These are phyloP conservation scores for Vitis labrusca DNA, from an alignment of 164 flowering plant genomes.

Conservation along the genomic window DNA sequence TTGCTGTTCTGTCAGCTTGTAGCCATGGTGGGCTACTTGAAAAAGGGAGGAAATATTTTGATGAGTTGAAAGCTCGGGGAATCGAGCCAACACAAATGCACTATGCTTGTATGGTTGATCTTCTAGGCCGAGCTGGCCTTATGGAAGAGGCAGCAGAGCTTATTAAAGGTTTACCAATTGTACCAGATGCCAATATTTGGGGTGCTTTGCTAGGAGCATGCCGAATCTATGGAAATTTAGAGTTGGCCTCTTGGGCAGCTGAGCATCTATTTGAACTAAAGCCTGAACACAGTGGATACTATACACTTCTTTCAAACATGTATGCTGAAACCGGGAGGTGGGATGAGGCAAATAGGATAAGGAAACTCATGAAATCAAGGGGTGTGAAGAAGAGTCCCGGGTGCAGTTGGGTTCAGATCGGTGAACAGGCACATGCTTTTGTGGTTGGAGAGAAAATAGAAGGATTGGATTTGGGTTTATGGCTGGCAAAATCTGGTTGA, in stretches of 20 bases:
- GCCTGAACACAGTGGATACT: constrained; percentile 28
- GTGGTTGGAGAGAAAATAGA: constrained; percentile 19
- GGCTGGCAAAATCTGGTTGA: constrained; percentile 10
- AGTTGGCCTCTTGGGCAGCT: constrained; percentile 29
- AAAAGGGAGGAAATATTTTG: constrained; percentile 23
- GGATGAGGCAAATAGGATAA: constrained; percentile 24
- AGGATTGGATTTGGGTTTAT: constrained; percentile 6
- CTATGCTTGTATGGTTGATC: constrained; percentile 37
- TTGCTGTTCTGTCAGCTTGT: constrained; percentile 30
- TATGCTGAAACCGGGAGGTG: constrained; percentile 33
- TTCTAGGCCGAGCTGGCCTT: constrained; percentile 34
- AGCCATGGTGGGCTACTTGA: constrained; percentile 35
- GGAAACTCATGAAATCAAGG: constrained; percentile 29
- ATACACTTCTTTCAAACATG: constrained; percentile 29
- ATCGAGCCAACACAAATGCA: constrained; percentile 23
- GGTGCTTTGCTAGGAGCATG: constrained; percentile 36
- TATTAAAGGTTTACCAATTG: constrained; percentile 17
- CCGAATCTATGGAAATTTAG: constrained; percentile 28
- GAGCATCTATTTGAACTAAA: constrained; percentile 25
- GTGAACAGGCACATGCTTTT: constrained; percentile 22
- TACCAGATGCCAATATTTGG: constrained; percentile 26
- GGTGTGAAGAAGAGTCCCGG: constrained; percentile 27
- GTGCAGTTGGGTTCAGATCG: constrained; percentile 29
- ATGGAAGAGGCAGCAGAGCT: constrained; percentile 28
- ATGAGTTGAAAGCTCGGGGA: constrained; percentile 13